phyloP scores from a whole-genome alignment of 2,329 filamentous ascomycete species.

The Nigrograna mackinnonii region DNA sequence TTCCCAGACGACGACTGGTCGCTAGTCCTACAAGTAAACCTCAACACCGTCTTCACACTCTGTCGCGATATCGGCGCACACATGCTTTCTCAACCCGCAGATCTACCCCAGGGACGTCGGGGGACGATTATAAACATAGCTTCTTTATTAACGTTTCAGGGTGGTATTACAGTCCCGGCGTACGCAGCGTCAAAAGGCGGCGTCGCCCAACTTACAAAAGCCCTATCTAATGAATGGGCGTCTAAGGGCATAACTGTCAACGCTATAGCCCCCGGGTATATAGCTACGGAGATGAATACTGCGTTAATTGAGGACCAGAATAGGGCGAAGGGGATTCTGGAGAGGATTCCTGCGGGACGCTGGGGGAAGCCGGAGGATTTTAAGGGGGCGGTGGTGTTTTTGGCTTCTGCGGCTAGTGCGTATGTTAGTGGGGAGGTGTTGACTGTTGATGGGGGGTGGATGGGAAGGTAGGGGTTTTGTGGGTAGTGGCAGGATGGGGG shows the following conservation, averaged over 20 bases:
- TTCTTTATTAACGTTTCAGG: slow-evolving; percentile 80
- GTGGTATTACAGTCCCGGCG: slow-evolving; percentile 84
- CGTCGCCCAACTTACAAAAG: slow-evolving; percentile 82
- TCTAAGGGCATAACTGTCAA: slow-evolving; percentile 81
- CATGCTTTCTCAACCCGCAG: slow-evolving; percentile 65
- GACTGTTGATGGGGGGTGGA: slow-evolving; percentile 90
- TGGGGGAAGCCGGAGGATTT: slow-evolving; percentile 89
- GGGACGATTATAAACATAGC: slow-evolving; percentile 85
- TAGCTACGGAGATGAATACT: slow-evolving; percentile 92
- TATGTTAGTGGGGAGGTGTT: slow-evolving; percentile 84
- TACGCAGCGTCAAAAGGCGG: slow-evolving; percentile 88
- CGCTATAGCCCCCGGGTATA: slow-evolving; percentile 86
- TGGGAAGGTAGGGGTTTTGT: slow-evolving; percentile 84
- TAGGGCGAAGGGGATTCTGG: slow-evolving; percentile 73
- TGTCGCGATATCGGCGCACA: slow-evolving; percentile 77
- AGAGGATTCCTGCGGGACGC: slow-evolving; percentile 78
- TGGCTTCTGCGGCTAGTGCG: slow-evolving; percentile 74
- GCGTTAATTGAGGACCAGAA: slow-evolving; percentile 75
- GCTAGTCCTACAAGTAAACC: slow-evolving; percentile 84
- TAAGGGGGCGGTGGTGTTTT: slow-evolving; percentile 77
- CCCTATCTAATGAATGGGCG: slow-evolving; percentile 85
- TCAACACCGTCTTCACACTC: slow-evolving; percentile 78
- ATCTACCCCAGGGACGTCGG: slow-evolving; percentile 55
- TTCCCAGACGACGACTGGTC: slow-evolving; percentile 81
- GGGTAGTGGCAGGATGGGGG: too few relatives aligned